These are phyloP conservation scores for Fraxinus excelsior DNA, from an alignment of 257 asterid species.

Conservation along the genomic window DNA sequence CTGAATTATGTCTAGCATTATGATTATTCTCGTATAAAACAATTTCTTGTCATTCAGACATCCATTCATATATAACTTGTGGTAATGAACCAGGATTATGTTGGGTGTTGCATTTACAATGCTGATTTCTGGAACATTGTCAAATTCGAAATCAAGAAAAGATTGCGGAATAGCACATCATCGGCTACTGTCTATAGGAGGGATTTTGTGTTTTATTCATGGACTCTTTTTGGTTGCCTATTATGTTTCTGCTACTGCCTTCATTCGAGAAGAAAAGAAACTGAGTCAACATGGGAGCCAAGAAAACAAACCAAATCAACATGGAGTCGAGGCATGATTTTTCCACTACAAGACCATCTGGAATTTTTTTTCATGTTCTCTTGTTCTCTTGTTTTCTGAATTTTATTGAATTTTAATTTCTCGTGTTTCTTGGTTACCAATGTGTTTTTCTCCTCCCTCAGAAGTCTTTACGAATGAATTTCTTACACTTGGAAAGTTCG, in stretches of 20 bases:
- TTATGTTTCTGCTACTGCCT: conserved; percentile 53
- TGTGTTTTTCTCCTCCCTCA: too few relatives aligned
- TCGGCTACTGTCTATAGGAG: conserved; percentile 58
- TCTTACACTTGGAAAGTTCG: too few relatives aligned
- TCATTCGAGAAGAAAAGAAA: conserved; percentile 42
- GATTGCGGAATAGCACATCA: conserved; percentile 58
- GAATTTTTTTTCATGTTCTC: neutral
- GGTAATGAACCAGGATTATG: conserved; percentile 37
- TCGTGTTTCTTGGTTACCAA: neutral
- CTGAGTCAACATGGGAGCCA: conserved; percentile 31
- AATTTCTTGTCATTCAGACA: neutral
- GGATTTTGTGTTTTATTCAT: conserved; percentile 64
- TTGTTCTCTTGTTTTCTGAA: neutral
- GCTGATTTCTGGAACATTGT: conserved; percentile 52
- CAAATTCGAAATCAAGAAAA: conserved; percentile 52
- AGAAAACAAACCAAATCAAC: conserved; percentile 33
- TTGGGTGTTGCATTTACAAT: conserved; percentile 52
- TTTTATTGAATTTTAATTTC: neutral
- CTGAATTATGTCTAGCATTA: too few relatives aligned
- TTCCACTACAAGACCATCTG: too few relatives aligned
- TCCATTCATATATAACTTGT: neutral
- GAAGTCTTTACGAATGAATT: too few relatives aligned
- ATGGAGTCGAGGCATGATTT: conserved; percentile 34
- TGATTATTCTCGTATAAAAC: too few relatives aligned
- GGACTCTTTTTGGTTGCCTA: conserved; percentile 62